Conservation (phyloP, 2,329 filamentous ascomycete species). For the Fusarium penzigii region DNA sequence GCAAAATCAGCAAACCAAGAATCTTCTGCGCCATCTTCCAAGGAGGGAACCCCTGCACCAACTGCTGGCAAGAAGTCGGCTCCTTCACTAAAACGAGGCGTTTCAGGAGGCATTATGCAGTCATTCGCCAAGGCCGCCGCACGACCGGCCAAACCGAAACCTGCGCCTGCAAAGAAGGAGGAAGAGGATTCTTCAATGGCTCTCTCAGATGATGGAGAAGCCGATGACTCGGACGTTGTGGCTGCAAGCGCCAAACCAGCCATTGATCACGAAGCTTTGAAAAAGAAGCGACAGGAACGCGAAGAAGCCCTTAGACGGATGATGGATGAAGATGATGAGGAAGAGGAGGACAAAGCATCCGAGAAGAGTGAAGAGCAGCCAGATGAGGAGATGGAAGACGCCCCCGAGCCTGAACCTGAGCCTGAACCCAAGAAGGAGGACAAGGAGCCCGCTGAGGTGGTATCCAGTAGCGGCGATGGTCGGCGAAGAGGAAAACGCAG, state of each 20-base stretch:
- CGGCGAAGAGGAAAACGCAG: slow-evolving; percentile 75
- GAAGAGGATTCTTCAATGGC: slow-evolving; percentile 35
- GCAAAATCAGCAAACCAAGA: slow-evolving; percentile 34
- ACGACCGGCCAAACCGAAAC: slow-evolving; percentile 52
- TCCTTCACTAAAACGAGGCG: slow-evolving; percentile 55
- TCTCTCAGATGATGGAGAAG: slow-evolving; percentile 43
- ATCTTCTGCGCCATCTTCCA: slow-evolving; percentile 20
- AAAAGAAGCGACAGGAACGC: slow-evolving; percentile 37
- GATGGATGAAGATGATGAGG: slow-evolving; percentile 60
- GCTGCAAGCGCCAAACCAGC: slow-evolving; percentile 17
- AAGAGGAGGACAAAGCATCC: slow-evolving; percentile 55
- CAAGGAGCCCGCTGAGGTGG: slow-evolving; percentile 51
- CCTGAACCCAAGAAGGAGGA: slow-evolving; percentile 39
- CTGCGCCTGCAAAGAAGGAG: slow-evolving; percentile 29
- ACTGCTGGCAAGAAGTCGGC: slow-evolving; percentile 36
- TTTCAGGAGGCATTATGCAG: slow-evolving; percentile 68
- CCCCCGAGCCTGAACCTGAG: slow-evolving; percentile 40
- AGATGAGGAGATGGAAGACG: slow-evolving; percentile 44
- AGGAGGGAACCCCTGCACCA: slow-evolving; percentile 28
- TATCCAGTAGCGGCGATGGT: slow-evolving; percentile 57
- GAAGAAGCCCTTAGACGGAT: slow-evolving; percentile 42
- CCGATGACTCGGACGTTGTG: slow-evolving; percentile 39
- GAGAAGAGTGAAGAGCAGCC: slow-evolving; percentile 38
- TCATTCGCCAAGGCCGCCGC: slow-evolving; percentile 69
- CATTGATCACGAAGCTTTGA: slow-evolving; percentile 26